Conservation (phyloP, 441 rosid genomes). For the Brassica hybrid region DNA sequence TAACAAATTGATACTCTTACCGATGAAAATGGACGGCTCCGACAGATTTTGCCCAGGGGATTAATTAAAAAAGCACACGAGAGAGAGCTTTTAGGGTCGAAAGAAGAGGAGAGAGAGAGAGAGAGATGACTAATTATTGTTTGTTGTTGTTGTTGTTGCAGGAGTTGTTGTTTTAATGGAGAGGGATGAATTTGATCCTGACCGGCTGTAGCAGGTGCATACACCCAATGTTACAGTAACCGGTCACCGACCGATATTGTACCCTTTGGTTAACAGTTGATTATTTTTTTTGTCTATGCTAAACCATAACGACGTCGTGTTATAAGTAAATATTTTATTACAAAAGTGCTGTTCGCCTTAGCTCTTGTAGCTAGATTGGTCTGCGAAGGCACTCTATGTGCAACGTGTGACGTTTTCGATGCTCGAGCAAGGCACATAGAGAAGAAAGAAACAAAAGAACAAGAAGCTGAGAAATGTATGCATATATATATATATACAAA, state of each 20-base stretch:
- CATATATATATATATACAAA: not conserved
- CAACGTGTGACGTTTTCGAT: constrained; percentile 7
- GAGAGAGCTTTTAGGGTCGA: constrained; percentile 9
- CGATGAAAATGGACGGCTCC: not conserved
- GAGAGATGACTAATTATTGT: not conserved
- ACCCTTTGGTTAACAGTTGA: not conserved
- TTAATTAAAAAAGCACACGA: not conserved
- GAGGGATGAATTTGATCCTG: not conserved
- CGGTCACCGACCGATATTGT: not conserved
- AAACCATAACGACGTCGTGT: not conserved
- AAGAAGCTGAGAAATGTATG: not conserved
- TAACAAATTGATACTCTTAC: not conserved
- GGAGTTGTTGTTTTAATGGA: constrained; percentile 3
- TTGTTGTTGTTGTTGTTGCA: not conserved
- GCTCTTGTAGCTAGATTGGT: constrained; percentile 9
- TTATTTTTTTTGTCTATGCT: not conserved
- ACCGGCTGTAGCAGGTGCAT: not conserved
- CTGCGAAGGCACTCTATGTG: not conserved
- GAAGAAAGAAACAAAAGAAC: not conserved
- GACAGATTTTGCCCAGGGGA: not conserved
- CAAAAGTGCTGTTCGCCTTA: not conserved
- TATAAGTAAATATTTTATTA: not conserved
- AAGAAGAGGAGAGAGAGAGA: not conserved
- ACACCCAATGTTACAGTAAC: not conserved
- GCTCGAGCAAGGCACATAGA: not conserved